Conservation (phyloP, 192 early-diverging fungal genomes). For the Coemansia umbellata region DNA sequence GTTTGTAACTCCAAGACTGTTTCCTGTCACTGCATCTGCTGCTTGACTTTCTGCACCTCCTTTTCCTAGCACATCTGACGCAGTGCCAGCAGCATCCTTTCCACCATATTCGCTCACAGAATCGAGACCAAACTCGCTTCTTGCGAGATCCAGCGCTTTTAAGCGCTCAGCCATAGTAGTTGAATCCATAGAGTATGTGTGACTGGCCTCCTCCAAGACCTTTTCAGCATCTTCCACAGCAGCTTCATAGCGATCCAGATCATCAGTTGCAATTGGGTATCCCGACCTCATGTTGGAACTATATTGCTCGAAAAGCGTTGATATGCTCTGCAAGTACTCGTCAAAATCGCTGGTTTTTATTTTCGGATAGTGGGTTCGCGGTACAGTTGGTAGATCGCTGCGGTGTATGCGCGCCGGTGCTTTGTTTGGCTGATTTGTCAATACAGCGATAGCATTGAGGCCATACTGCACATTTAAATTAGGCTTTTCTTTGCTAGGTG, state of each 20-base stretch:
- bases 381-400: slow-evolving; percentile 48
- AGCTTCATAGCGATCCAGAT: slow-evolving; percentile 52
- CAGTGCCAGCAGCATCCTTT: slow-evolving; percentile 6
- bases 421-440: slow-evolving; percentile 51
- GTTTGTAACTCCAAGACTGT: not conserved
- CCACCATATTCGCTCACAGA: slow-evolving; percentile 39
- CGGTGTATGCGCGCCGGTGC: slow-evolving; percentile 47
- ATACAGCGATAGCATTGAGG: slow-evolving; percentile 47
- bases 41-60: slow-evolving; percentile 32
- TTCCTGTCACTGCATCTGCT: not conserved
- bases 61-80: not conserved
- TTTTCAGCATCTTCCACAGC: slow-evolving; percentile 47
- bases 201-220: slow-evolving; percentile 26
- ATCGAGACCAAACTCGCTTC: slow-evolving; percentile 56
- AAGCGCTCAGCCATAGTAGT: slow-evolving; percentile 52
- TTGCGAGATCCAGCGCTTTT: slow-evolving; percentile 41
- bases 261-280: slow-evolving; percentile 47
- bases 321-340: slow-evolving; percentile 68
- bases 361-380: slow-evolving; percentile 49
- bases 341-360: slow-evolving; percentile 81
- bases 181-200: slow-evolving; percentile 51
- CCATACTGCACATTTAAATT: slow-evolving; percentile 24
- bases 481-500: no score
- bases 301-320: slow-evolving; percentile 78
- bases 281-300: slow-evolving; percentile 58